Conservation (phyloP, 202 grass and related monocot genomes). For the Tripidium arundinaceum region DNA sequence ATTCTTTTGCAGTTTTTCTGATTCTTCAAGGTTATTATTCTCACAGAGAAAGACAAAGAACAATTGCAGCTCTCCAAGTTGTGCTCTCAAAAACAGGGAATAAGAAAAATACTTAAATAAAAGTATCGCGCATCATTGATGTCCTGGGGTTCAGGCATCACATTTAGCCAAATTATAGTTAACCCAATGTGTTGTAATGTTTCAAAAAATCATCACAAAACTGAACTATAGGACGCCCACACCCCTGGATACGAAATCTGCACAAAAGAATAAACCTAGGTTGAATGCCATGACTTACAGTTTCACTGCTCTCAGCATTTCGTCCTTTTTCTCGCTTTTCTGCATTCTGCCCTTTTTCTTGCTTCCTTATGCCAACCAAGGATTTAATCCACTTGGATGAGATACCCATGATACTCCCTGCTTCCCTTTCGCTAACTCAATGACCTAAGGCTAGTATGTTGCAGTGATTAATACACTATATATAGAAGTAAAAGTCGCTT, state of each 20-base stretch:
- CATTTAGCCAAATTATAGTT: not conserved
- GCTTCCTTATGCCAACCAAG: slow-evolving; percentile 72
- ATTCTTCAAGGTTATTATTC: slow-evolving; percentile 42
- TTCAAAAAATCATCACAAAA: not conserved
- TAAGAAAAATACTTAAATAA: slow-evolving; percentile 3
- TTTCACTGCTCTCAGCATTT: slow-evolving; percentile 53
- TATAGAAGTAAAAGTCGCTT: not conserved
- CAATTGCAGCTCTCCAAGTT: slow-evolving; percentile 4
- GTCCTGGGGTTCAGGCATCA: not conserved
- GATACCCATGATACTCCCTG: slow-evolving; percentile 60
- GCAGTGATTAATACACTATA: not conserved
- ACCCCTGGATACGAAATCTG: not conserved
- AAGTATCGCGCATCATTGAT: slow-evolving; percentile 1
- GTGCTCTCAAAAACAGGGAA: not conserved
- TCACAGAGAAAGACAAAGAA: slow-evolving; percentile 30
- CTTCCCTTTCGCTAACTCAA: slow-evolving; percentile 27
- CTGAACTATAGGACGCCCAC: not conserved
- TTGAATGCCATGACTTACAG: slow-evolving; percentile 45
- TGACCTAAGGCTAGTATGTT: slow-evolving; percentile 11
- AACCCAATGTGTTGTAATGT: not conserved
- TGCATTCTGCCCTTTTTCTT: slow-evolving; percentile 45
- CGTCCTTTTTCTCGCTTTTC: slow-evolving; percentile 52
- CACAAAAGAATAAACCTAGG: slow-evolving; percentile 12
- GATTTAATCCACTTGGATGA: slow-evolving; percentile 93
- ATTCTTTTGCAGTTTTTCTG: slow-evolving; percentile 35